Evolutionary conservation across 2,329 filamentous ascomycete genomes (phyloP).

Genomic region (Sclerotinia nivalis): DNA sequence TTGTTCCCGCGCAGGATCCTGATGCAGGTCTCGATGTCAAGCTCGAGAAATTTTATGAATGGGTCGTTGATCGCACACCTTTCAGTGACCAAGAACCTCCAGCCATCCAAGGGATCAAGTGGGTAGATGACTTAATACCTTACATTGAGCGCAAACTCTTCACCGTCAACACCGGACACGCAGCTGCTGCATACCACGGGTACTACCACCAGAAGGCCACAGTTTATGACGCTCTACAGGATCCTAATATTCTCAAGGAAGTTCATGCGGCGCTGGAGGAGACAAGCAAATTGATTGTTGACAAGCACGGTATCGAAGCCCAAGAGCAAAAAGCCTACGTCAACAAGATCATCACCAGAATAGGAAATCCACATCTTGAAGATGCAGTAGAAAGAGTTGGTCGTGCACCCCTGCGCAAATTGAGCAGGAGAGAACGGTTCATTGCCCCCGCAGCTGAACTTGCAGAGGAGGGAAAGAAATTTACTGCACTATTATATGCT

Average conservation of each 20-base stretch:
- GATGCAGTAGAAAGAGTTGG: slow-evolving; percentile 95
- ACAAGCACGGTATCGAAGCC: slow-evolving; percentile 77
- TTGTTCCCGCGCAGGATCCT: slow-evolving; percentile 86
- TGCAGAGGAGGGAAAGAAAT: slow-evolving; percentile 74
- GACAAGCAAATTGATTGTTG: slow-evolving; percentile 81
- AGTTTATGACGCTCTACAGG: slow-evolving; percentile 84
- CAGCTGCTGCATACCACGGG: slow-evolving; percentile 93
- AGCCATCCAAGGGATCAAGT: slow-evolving; percentile 83
- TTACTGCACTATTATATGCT: slow-evolving; percentile 73
- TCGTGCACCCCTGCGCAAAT: slow-evolving; percentile 89
- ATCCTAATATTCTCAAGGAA: slow-evolving; percentile 75
- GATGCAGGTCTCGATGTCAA: slow-evolving; percentile 84
- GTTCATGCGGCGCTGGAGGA: slow-evolving; percentile 80
- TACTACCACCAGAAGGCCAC: slow-evolving; percentile 83
- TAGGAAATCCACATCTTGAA: slow-evolving; percentile 90
- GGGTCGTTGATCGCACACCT: slow-evolving; percentile 88
- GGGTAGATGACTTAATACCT: slow-evolving; percentile 85
- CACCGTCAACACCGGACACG: slow-evolving; percentile 98
- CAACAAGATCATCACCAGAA: slow-evolving; percentile 86
- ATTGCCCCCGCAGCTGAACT: slow-evolving; percentile 88
- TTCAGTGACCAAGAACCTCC: slow-evolving; percentile 73
- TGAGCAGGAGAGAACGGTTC: slow-evolving; percentile 93
- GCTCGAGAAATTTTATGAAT: slow-evolving; percentile 98
- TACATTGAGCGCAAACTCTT: slow-evolving; percentile 99
- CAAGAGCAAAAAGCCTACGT: slow-evolving; percentile 84